Evolutionary conservation across 2,329 filamentous ascomycete species (phyloP).

Genomic region (Cytospora piceae): DNA sequence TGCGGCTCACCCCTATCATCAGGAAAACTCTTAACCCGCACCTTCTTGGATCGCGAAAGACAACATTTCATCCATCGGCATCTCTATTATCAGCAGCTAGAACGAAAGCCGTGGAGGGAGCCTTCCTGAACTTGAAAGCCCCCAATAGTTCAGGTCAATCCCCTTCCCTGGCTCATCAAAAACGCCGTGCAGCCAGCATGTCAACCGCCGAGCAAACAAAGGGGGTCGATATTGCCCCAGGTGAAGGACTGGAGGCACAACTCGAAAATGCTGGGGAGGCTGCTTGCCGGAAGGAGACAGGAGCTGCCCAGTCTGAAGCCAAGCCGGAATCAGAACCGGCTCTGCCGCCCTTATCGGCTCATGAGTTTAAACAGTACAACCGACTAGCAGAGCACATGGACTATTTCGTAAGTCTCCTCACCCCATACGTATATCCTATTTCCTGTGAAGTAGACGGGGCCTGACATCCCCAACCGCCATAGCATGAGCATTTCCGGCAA

Average conservation of each 20-base stretch:
- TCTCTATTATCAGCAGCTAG: background rate
- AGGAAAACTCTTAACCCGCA: background rate
- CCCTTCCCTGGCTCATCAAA: background rate
- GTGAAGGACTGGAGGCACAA: background rate
- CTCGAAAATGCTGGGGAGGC: background rate
- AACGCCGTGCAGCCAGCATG: slow-evolving; percentile 13
- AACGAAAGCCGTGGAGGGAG: background rate
- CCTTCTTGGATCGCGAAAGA: background rate
- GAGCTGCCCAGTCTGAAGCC: slow-evolving; percentile 1
- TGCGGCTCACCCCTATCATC: background rate
- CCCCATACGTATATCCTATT: background rate
- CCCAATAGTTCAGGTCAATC: background rate
- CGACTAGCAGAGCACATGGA: slow-evolving; percentile 77
- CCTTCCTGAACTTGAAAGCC: background rate
- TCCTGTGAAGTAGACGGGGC: slow-evolving; percentile 12
- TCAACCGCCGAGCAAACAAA: slow-evolving; percentile 10
- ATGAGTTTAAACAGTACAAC: slow-evolving; percentile 73
- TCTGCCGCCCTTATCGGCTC: slow-evolving; percentile 65
- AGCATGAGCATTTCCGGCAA: slow-evolving; percentile 78
- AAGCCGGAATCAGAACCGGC: slow-evolving; percentile 23
- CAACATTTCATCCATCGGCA: background rate
- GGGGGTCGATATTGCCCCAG: background rate
- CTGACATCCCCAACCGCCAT: slow-evolving; percentile 23
- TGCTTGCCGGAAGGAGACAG: slow-evolving; percentile 1
- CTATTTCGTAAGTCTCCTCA: slow-evolving; percentile 58